phyloP scores from a whole-genome alignment of 495 filamentous ascomycete species.

The Chlorociboria aeruginascens region DNA sequence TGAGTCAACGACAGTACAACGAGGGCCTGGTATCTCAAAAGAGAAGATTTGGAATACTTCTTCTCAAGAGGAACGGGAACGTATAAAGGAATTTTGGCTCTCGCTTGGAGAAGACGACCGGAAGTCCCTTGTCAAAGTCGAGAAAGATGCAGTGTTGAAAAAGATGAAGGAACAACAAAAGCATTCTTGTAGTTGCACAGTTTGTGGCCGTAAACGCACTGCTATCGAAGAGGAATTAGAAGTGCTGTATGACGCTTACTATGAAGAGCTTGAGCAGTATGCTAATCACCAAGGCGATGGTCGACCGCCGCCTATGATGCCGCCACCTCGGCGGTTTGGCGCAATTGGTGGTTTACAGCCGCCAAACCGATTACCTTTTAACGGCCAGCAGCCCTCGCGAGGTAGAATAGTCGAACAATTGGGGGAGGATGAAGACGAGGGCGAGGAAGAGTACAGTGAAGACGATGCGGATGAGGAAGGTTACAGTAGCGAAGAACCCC shows the following conservation, averaged over 20 bases:
- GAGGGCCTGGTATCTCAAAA: conserved; percentile 40
- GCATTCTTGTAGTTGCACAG: conserved; percentile 95
- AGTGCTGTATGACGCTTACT: conserved; percentile 98
- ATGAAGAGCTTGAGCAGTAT: conserved; percentile 94
- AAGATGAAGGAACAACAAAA: conserved; percentile 99
- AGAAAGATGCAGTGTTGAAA: conserved; percentile 93
- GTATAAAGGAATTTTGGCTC: conserved; percentile 98
- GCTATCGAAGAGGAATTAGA: conserved; percentile 98
- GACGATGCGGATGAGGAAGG: conserved; percentile 36
- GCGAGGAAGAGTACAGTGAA: conserved; percentile 28
- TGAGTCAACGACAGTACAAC: conserved; percentile 24
- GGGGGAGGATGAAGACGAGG: conserved; percentile 44
- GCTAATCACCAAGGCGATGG: conserved; percentile 74
- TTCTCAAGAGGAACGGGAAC: conserved; percentile 82
- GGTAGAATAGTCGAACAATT: conserved; percentile 46
- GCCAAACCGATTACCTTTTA: conserved; percentile 34
- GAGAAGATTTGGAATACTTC: conserved; percentile 97
- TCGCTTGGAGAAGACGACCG: conserved; percentile 91
- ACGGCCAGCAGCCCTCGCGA: conserved; percentile 37
- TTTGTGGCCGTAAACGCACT: conserved; percentile 90
- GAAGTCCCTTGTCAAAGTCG: conserved; percentile 88
- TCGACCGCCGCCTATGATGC: conserved; percentile 48
- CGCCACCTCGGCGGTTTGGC: conserved; percentile 45
- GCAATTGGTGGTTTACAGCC: conserved; percentile 39
- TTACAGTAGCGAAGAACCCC: conserved; percentile 45